phyloP scores from a whole-genome alignment of 179 eudicot species.

The Drosera spatulata region DNA sequence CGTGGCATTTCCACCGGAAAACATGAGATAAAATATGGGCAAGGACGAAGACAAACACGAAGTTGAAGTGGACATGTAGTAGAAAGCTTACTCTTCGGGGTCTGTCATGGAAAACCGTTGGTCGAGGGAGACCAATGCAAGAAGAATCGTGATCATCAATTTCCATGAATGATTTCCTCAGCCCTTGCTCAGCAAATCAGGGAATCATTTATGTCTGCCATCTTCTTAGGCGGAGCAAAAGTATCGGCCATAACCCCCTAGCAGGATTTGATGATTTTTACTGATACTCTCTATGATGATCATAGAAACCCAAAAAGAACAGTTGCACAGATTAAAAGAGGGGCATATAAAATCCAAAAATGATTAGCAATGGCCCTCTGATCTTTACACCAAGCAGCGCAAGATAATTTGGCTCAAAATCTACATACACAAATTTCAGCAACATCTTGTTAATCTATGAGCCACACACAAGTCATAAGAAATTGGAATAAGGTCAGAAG shows the following conservation, averaged over 20 bases:
- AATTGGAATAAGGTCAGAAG: too few species aligned
- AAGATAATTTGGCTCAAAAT: too few species aligned
- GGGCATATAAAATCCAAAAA: too few species aligned
- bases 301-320: conserved; percentile 21
- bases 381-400: too few species aligned
- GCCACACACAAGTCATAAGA: too few species aligned
- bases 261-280: conserved; percentile 29
- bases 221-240: conserved; percentile 37
- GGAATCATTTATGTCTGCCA: conserved; percentile 55
- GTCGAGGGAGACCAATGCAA: conserved; percentile 87
- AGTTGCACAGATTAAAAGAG: not conserved
- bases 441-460: too few species aligned
- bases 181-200: conserved; percentile 83
- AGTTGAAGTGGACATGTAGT: not conserved
- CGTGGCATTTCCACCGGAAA: conserved; percentile 84
- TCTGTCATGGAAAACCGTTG: conserved; percentile 83
- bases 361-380: too few species aligned
- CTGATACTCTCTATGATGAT: conserved; percentile 31
- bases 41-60: conserved; percentile 6
- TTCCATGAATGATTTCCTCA: conserved; percentile 85
- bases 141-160: conserved; percentile 71
- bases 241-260: conserved; percentile 13
- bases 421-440: too few species aligned
- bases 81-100: conserved; percentile 70
- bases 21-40: not conserved